Conservation (phyloP, 805 yeast species). For the Torulaspora microellipsoides region DNA sequence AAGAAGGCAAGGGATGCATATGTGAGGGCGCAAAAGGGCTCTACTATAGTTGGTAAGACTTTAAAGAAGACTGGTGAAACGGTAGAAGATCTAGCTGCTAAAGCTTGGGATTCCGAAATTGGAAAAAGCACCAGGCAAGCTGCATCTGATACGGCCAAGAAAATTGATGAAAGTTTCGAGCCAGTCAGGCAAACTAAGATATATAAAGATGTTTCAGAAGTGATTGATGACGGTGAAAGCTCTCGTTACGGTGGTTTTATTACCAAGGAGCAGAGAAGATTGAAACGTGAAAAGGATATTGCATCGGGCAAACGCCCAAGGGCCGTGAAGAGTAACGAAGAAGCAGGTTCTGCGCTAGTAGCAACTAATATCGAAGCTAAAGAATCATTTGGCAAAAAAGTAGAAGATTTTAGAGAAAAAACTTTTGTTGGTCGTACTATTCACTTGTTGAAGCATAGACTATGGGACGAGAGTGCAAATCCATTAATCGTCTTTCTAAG, state of each 20-base stretch:
- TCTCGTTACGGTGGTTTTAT: constrained; percentile 90
- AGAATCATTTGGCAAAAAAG: constrained; percentile 59
- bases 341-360: constrained; percentile 78
- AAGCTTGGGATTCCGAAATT: constrained; percentile 95
- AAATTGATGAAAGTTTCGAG: constrained; percentile 78
- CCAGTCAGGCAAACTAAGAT: constrained; percentile 90
- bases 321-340: constrained; percentile 70
- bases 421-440: constrained; percentile 64
- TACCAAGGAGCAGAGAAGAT: constrained; percentile 72
- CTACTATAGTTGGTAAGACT: constrained; percentile 66
- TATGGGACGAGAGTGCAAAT: constrained; percentile 91
- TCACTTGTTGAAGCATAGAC: constrained; percentile 54
- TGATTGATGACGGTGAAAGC: constrained; percentile 87
- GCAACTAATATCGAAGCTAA: constrained; percentile 75
- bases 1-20: constrained; percentile 90
- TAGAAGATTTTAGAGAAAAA: constrained; percentile 62
- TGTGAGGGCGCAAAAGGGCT: constrained; percentile 71
- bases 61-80: constrained; percentile 88
- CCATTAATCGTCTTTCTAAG: constrained; percentile 79
- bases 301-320: constrained; percentile 56
- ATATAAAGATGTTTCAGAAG: constrained; percentile 83
- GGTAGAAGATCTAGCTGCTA: constrained; percentile 81
- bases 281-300: constrained; percentile 61
- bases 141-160: constrained; percentile 76
- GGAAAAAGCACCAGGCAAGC: constrained; percentile 85